Evolutionary conservation across 176 grass and related monocot genomes (phyloP).

Genomic region (Coix lacrymajobi): DNA sequence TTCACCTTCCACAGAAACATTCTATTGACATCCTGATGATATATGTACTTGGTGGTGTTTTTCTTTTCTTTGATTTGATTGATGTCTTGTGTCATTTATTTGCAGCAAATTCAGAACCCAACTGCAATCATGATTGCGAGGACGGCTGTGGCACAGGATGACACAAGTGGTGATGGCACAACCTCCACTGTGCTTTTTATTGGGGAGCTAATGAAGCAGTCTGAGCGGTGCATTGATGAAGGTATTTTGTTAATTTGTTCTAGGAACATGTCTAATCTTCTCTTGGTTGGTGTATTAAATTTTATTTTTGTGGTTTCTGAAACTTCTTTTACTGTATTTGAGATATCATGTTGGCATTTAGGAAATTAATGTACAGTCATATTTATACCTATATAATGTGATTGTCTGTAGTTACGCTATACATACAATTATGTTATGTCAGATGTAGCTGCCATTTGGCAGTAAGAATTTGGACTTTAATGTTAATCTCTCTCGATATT

Average conservation of each 20-base stretch:
- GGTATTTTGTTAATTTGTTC: slow-evolving; percentile 27
- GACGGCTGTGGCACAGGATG: slow-evolving; percentile 85
- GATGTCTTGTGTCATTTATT: background rate
- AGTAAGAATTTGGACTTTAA: background rate
- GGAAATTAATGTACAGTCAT: background rate
- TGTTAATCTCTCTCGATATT: background rate
- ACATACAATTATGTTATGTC: background rate
- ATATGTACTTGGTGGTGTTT: background rate
- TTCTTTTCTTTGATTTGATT: background rate
- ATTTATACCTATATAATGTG: background rate
- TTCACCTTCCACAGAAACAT: background rate
- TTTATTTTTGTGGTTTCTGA: background rate
- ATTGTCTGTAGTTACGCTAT: background rate
- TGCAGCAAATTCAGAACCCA: slow-evolving; percentile 92
- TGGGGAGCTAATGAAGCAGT: slow-evolving; percentile 90
- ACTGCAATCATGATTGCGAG: slow-evolving; percentile 68
- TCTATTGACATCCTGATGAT: background rate
- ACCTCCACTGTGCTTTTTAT: slow-evolving; percentile 97
- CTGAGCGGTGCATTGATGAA: slow-evolving; percentile 91
- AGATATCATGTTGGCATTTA: background rate
- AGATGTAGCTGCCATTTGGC: background rate
- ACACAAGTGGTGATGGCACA: slow-evolving; percentile 80
- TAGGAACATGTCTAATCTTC: background rate
- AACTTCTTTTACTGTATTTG: background rate
- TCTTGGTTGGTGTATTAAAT: background rate